A percentile compares a stretch with the other conserved stretches of the same genome.
phyloP scores from a whole-genome alignment of 2,329 filamentous ascomycete species.

The Mariannaea sp. region DNA sequence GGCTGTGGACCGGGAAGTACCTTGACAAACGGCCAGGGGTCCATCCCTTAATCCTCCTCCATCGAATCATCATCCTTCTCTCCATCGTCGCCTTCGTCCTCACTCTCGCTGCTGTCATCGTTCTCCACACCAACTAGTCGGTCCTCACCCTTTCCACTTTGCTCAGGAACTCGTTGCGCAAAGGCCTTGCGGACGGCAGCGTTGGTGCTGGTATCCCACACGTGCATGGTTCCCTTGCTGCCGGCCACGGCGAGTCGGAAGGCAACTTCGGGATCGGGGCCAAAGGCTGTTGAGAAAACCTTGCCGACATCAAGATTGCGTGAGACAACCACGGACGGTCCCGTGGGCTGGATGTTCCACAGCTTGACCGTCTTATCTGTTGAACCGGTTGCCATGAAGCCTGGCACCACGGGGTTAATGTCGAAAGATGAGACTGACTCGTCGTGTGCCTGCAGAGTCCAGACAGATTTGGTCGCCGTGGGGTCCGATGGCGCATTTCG shows the following conservation, averaged over 20 bases:
- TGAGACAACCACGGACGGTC: slow-evolving; percentile 88
- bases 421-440: slow-evolving; percentile 91
- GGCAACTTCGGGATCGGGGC: slow-evolving; percentile 85
- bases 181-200: slow-evolving; percentile 83
- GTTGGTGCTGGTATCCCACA: slow-evolving; percentile 98
- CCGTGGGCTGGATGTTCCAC: slow-evolving; percentile 84
- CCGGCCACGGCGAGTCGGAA: slow-evolving; percentile 93
- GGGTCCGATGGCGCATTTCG: slow-evolving; percentile 76
- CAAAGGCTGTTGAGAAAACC: slow-evolving; percentile 90
- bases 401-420: slow-evolving; percentile 86
- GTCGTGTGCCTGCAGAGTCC: slow-evolving; percentile 95
- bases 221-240: slow-evolving; percentile 88
- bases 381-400: slow-evolving; percentile 91
- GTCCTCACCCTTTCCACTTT: slow-evolving; percentile 68
- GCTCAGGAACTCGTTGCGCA: slow-evolving; percentile 66
- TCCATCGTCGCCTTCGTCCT: slow-evolving; percentile 61
- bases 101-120: slow-evolving; percentile 69
- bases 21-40: slow-evolving; percentile 10
- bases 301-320: slow-evolving; percentile 93
- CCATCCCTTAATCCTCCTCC: slow-evolving; percentile 56
- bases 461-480: slow-evolving; percentile 79
- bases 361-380: slow-evolving; percentile 95
- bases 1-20: slow-evolving; percentile 4
- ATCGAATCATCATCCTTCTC: slow-evolving; percentile 56
- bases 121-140: slow-evolving; percentile 75